These are phyloP conservation scores for Colletotrichum gloeosporioides DNA, from an alignment of 2,329 filamentous ascomycete genomes.

Conservation along the genomic window DNA sequence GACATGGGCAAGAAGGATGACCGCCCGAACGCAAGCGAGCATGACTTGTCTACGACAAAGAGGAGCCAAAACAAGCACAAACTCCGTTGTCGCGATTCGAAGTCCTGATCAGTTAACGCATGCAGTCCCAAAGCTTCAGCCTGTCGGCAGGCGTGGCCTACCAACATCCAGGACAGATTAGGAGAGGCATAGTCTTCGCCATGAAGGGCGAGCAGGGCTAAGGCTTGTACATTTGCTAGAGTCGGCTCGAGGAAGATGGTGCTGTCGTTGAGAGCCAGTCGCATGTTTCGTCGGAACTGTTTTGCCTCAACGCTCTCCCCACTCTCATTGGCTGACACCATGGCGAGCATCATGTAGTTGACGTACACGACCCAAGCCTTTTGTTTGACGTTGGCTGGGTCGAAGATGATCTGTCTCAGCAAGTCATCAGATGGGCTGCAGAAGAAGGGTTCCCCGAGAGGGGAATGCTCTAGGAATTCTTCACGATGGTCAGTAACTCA, in stretches of 20 bases:
- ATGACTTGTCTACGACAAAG: not conserved
- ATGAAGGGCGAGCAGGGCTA: not conserved
- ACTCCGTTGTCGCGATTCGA: not conserved
- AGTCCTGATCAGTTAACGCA: not conserved
- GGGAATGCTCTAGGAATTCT: not conserved
- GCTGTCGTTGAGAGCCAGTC: not conserved
- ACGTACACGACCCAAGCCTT: not conserved
- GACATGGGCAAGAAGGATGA: not conserved
- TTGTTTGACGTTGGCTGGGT: not conserved
- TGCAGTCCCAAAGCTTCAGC: not conserved
- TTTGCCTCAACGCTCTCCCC: not conserved
- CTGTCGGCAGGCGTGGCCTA: constrained; percentile 1
- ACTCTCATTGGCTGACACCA: not conserved
- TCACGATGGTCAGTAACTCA: not conserved
- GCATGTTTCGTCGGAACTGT: not conserved
- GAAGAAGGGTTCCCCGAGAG: not conserved
- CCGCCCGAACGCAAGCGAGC: not conserved
- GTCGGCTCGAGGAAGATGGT: not conserved
- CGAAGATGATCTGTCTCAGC: not conserved
- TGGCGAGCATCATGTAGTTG: constrained; percentile 4
- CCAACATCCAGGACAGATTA: not conserved
- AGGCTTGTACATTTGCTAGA: not conserved
- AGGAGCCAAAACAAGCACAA: not conserved
- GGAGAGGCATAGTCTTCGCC: constrained; percentile 2
- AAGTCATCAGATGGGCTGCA: not conserved